phyloP scores from a whole-genome alignment of 164 flowering plant genomes.

The Brasenia schreberi region DNA sequence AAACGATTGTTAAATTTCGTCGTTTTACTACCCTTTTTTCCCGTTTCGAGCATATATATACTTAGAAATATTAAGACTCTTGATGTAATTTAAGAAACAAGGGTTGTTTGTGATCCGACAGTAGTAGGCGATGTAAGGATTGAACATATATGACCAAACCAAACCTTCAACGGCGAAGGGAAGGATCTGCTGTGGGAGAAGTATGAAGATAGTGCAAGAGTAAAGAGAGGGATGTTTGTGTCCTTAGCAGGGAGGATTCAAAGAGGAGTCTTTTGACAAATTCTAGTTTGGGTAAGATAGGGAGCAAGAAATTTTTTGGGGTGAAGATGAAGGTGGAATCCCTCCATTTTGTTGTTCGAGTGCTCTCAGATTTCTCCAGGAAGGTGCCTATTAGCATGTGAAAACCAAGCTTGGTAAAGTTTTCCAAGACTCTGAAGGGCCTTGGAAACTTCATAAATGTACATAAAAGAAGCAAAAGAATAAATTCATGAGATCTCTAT shows the following conservation, averaged over 20 bases:
- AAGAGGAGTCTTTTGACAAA: slow-evolving; percentile 2
- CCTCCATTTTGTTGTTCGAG: slow-evolving; percentile 66
- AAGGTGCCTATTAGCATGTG: slow-evolving; percentile 79
- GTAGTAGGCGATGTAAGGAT: too few species aligned
- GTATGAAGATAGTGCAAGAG: slow-evolving; percentile 29
- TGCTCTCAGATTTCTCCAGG: slow-evolving; percentile 74
- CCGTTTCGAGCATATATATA: too few species aligned
- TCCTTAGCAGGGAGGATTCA: neutral
- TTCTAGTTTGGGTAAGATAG: slow-evolving; percentile 3
- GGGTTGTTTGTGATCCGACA: too few species aligned
- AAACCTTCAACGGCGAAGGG: too few species aligned
- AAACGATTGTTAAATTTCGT: too few species aligned
- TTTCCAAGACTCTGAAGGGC: slow-evolving; percentile 72
- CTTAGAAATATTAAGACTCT: too few species aligned
- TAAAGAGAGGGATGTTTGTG: slow-evolving; percentile 5
- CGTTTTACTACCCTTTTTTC: too few species aligned
- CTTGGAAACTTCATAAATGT: slow-evolving; percentile 48
- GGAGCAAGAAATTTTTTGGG: neutral
- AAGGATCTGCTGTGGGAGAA: slow-evolving; percentile 93
- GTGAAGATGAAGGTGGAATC: slow-evolving; percentile 15
- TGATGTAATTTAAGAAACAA: too few species aligned
- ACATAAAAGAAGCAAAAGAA: neutral
- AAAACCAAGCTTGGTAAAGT: slow-evolving; percentile 42
- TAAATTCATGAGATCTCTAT: neutral
- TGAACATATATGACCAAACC: too few species aligned